Base-by-base conservation (phyloP, 2,329 filamentous ascomycete species). In the Fusarium circinatum region DNA sequence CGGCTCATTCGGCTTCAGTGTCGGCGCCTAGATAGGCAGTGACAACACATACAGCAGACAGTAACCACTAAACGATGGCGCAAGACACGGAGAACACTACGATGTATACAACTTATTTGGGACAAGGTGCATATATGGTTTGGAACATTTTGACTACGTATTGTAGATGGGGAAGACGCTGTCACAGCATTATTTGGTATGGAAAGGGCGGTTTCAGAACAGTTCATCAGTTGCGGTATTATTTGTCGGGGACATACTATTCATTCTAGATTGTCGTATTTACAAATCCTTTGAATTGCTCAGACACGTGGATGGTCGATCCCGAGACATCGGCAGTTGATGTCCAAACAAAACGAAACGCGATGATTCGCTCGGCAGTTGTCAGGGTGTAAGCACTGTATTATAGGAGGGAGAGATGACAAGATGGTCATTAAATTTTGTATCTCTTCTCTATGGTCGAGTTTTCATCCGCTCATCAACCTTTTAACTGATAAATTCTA, bases 1-100 rank as follows among this genome's bases (percentile, higher is more conserved):
- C 61, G 88, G 88, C 6, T 89, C 88, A 0, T 90, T 89, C 78
- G 88, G 89, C 13, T 90, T 90, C 74, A 88, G 87, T 71, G 85
- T 90, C 15, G 88, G 87, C 10, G 79, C 80, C 52, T 82, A 74
- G 62, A 56, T 36, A 74, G 62, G 52, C 32, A 58, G 24, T 22
- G 45, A n/a, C 17, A 49, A 24, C 32, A 45, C n/a, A 34, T 20
- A 47, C 24, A 54, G 36, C 47, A 26, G 49, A 36, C 36, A 47
- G 49, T 18, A 57, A 55, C 54, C 26, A 36, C 38, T 28, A 52
- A 49, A 52, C 41, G 45, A 39, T 44, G 49, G 64, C 51, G 47
- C 51, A 63, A 55, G 42, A 71, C 38, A 61, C 22, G 55, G 62
- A 52, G 52, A 57, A 52, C 42, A 59, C 68, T 75, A 78, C 70